Evolutionary conservation across 148 eudicot genomes (phyloP).

Genomic region (Persicaria maculosa): DNA sequence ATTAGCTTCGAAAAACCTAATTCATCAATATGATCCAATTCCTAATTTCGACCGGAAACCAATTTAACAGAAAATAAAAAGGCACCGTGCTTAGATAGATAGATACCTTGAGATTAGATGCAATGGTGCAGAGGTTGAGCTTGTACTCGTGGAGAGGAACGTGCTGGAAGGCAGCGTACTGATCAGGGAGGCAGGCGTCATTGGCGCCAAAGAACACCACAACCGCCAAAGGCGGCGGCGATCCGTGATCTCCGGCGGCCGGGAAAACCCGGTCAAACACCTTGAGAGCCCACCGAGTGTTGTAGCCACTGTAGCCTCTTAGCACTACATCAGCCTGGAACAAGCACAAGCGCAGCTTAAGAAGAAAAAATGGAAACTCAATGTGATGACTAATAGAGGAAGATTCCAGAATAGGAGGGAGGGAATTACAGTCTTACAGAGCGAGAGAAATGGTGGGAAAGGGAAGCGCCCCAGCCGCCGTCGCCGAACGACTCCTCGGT

Average conservation of each 20-base stretch:
- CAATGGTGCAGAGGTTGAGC: slow-evolving; percentile 42
- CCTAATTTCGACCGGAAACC: neutral
- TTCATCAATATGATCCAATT: neutral
- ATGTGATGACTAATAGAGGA: neutral
- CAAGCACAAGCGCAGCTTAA: neutral
- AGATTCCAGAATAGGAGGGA: neutral
- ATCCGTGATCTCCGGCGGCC: slow-evolving; percentile 20
- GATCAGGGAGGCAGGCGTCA: slow-evolving; percentile 58
- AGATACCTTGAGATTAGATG: slow-evolving; percentile 54
- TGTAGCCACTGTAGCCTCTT: slow-evolving; percentile 92
- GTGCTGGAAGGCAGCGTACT: slow-evolving; percentile 59
- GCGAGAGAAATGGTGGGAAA: slow-evolving; percentile 70
- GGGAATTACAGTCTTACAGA: slow-evolving; percentile 44
- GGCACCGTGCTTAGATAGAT: too few species aligned
- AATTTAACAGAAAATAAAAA: neutral
- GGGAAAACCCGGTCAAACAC: slow-evolving; percentile 60
- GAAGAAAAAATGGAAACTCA: neutral
- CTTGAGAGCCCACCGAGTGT: slow-evolving; percentile 75
- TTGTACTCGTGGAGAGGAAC: slow-evolving; percentile 84
- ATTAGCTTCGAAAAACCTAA: too few species aligned
- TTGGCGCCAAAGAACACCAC: slow-evolving; percentile 89
- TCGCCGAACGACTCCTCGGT: slow-evolving; percentile 63
- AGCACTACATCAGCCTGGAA: slow-evolving; percentile 63
- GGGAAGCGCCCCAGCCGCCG: slow-evolving; percentile 87
- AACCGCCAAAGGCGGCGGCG: slow-evolving; percentile 43